These are phyloP conservation scores for Sporothrix brunneoviolacea DNA, from an alignment of 2,329 filamentous ascomycete species.

Conservation along the genomic window DNA sequence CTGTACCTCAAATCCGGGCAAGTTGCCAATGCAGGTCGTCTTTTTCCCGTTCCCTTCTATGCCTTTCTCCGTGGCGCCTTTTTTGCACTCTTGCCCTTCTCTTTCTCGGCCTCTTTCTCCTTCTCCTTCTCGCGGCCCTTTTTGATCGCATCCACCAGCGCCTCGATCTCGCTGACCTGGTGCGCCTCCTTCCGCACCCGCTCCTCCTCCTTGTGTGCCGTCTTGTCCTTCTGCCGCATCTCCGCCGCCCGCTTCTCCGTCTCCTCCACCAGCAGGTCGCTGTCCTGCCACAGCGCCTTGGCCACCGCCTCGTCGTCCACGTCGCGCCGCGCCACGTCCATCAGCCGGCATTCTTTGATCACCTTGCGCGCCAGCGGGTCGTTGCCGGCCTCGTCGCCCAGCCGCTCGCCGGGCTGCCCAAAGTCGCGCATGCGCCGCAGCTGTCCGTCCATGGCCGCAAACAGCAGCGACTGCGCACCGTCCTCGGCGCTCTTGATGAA, in stretches of 20 bases:
- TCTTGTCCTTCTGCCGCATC: slow-evolving; percentile 36
- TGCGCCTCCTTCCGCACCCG: slow-evolving; percentile 27
- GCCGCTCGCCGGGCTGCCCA: slow-evolving; percentile 7
- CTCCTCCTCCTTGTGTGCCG: slow-evolving; percentile 13
- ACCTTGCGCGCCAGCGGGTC: slow-evolving; percentile 38
- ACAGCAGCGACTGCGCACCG: slow-evolving; percentile 81
- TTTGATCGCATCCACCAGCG: slow-evolving; percentile 39
- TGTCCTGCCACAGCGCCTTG: slow-evolving; percentile 84
- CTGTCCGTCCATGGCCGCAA: slow-evolving; percentile 74
- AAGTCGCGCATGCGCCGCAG: slow-evolving; percentile 46
- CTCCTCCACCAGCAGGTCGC: slow-evolving; percentile 73
- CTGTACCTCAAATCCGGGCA: no score
- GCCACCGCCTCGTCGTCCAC: slow-evolving; percentile 71
- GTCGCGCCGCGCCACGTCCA: slow-evolving; percentile 65
- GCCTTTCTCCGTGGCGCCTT: slow-evolving; percentile 11
- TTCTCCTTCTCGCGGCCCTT: slow-evolving; percentile 32
- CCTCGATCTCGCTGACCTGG: slow-evolving; percentile 29
- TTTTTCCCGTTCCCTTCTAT: background rate
- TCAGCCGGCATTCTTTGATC: slow-evolving; percentile 82
- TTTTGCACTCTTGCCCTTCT: slow-evolving; percentile 8
- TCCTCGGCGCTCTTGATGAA: slow-evolving; percentile 76
- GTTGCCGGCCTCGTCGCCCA: background rate
- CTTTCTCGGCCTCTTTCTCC: slow-evolving; percentile 19
- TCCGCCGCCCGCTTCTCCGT: slow-evolving; percentile 74
- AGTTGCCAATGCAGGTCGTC: no score